These are phyloP conservation scores for Boletus pseudopeckii DNA, from an alignment of 768 basidiomycete species.

Conservation along the genomic window DNA sequence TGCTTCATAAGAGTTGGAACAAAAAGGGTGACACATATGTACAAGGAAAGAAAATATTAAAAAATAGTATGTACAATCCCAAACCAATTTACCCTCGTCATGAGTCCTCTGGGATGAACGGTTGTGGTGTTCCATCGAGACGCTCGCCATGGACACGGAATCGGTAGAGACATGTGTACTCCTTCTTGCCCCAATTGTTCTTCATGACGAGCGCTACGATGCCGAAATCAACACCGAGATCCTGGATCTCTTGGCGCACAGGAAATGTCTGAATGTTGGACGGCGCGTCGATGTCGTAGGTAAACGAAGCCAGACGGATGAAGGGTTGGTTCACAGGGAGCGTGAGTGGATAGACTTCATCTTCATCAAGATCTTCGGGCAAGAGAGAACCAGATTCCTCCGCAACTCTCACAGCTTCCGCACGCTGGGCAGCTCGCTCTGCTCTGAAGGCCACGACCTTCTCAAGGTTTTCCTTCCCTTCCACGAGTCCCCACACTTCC, in stretches of 20 bases:
- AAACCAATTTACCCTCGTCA: conserved; percentile 1
- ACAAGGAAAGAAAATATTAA: neutral
- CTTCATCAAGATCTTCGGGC: conserved; percentile 29
- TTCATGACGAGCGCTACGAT: conserved; percentile 76
- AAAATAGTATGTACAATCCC: conserved; percentile 13
- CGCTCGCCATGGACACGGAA: conserved; percentile 73
- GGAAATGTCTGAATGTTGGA: conserved; percentile 77
- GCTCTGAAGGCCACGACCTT: conserved; percentile 57
- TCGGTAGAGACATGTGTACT: conserved; percentile 87
- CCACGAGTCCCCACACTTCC: conserved; percentile 90
- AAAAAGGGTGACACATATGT: neutral
- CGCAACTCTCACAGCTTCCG: conserved; percentile 32
- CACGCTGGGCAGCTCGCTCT: conserved; percentile 37
- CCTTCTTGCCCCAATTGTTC: conserved; percentile 83
- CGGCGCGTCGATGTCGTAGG: conserved; percentile 53
- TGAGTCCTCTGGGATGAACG: conserved; percentile 28
- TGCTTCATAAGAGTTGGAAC: neutral
- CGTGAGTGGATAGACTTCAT: conserved; percentile 45
- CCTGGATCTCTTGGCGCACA: conserved; percentile 61
- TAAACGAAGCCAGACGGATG: conserved; percentile 65
- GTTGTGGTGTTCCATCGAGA: conserved; percentile 40
- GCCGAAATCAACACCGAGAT: conserved; percentile 78
- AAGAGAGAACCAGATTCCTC: conserved; percentile 27
- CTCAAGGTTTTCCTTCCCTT: conserved; percentile 66
- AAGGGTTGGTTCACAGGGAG: conserved; percentile 47